Evolutionary conservation across 139 green algal species (phyloP).

Genomic region (Coelastrella sp.): DNA sequence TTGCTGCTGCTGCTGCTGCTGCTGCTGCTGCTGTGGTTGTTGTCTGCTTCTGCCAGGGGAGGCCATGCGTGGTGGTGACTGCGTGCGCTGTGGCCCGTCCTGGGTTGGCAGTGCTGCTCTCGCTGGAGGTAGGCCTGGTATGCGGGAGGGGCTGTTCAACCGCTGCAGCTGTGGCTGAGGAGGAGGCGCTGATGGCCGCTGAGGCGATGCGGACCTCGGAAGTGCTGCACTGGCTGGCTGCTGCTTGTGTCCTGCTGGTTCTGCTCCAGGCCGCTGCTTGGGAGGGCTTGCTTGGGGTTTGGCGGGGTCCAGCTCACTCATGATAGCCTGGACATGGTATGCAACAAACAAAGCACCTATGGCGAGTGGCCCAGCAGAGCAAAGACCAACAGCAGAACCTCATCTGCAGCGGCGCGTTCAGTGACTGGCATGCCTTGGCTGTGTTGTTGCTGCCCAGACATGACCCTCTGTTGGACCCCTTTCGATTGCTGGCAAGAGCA

Average conservation of each 20-base stretch:
- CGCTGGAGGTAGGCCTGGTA: slow-evolving; percentile 4
- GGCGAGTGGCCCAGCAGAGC: neutral
- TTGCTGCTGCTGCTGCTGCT: neutral
- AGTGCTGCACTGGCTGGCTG: neutral
- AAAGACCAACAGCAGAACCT: neutral
- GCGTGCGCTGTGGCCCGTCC: no score
- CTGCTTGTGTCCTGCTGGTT: neutral
- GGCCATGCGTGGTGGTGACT: neutral
- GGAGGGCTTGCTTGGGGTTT: neutral
- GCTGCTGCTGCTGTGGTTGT: neutral
- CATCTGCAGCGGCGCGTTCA: no score
- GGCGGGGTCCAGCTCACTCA: slow-evolving; percentile 27
- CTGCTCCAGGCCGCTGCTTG: slow-evolving; percentile 6
- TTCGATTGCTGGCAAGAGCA: neutral
- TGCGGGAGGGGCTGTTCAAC: neutral
- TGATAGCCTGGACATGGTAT: slow-evolving; percentile 14
- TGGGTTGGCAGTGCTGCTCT: slow-evolving; percentile 1
- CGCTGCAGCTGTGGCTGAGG: neutral
- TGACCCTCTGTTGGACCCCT: no score
- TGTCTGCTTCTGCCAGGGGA: neutral
- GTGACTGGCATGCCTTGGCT: no score
- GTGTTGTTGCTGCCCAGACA: no score
- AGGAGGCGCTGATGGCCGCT: no score
- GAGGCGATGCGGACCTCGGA: no score
- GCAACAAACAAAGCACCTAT: neutral